Base-by-base conservation (phyloP, 2,329 filamentous ascomycete genomes). In the Neopestalotiopsis rosae region DNA sequence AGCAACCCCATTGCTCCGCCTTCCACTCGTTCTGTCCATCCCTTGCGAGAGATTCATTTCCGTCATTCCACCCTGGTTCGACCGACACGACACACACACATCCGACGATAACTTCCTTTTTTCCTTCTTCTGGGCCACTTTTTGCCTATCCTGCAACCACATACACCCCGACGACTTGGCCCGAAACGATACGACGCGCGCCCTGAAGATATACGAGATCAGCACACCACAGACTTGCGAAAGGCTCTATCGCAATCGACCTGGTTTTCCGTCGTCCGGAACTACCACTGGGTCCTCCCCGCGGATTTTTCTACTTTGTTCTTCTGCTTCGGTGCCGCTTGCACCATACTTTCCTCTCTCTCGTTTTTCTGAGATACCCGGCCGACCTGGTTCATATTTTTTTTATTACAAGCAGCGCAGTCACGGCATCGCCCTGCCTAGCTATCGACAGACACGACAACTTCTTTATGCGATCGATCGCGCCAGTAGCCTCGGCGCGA, bases 401-500 rank as follows among this genome's bases (percentile, higher is more conserved):
- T 28, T 28, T 28, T 28, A 28, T 28, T 28, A 28, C 24, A 12
- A 28, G 32, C 12, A 13, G 61, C 40, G 40, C 38, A 49, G 62
- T 20, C 62, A 12, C 24, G 62, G 24, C 62, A 40, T 52, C 34
- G 34, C 34, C 34, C 38, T 34, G 32, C 64, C 20, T 28, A 12
- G 20, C 24, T 34, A 34, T 32, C 49, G 69, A 42, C 20, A 62
- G 42, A 59, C 59, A 66, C 52, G 63, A 66, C 69, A 67, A 67
- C 70, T 74, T 70, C 71, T 73, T 74, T 73, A 78, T 78, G 77
- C 77, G 73, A 75, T 76, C 76, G 75, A 75, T 76, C 76, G 74
- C 28, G 73, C 71, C 70, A 71, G 73, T 72, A 76, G 73, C 71
- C 69, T 74, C 72, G 69, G 76, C 75, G 74, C 74, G 69, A 77